These are phyloP conservation scores for Hypoxylon cercidicola DNA, from an alignment of 495 filamentous ascomycete species.

Conservation along the genomic window DNA sequence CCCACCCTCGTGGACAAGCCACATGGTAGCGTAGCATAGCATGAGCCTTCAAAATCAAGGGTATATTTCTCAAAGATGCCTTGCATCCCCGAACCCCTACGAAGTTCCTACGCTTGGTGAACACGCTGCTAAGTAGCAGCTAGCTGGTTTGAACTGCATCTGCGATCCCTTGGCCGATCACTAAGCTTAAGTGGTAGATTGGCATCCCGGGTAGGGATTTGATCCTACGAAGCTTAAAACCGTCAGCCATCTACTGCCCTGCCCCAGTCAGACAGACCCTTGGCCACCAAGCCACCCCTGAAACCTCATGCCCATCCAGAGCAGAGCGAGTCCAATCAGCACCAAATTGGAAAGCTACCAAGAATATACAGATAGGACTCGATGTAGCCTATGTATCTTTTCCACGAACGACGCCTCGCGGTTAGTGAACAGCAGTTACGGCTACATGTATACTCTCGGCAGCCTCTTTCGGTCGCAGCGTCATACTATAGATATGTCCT, in stretches of 20 bases:
- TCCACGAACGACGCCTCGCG: slow-evolving; percentile 8
- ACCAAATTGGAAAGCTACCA: slow-evolving; percentile 1
- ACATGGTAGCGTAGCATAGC: slow-evolving; percentile 30
- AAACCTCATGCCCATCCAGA: slow-evolving; percentile 26
- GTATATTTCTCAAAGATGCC: slow-evolving; percentile 18
- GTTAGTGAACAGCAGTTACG: slow-evolving; percentile 28
- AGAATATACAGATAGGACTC: slow-evolving; percentile 28
- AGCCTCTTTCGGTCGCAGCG: slow-evolving; percentile 19
- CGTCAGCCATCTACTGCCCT: slow-evolving; percentile 19
- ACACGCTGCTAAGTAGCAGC: slow-evolving; percentile 9
- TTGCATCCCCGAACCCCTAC: slow-evolving; percentile 10
- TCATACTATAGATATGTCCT: slow-evolving; percentile 31
- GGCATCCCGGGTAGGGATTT: slow-evolving; percentile 19
- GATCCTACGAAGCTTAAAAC: slow-evolving; percentile 35
- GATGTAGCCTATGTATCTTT: slow-evolving; percentile 24
- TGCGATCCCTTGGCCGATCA: slow-evolving; percentile 30
- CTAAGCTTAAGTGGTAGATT: slow-evolving; percentile 18
- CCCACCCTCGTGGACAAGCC: slow-evolving; percentile 15
- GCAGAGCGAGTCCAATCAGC: slow-evolving; percentile 32
- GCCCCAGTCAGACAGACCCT: slow-evolving; percentile 8
- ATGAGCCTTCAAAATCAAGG: not conserved
- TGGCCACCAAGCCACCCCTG: slow-evolving; percentile 41
- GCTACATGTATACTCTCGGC: slow-evolving; percentile 5
- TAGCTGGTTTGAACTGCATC: slow-evolving; percentile 10
- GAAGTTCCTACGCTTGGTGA: not conserved